Percentiles rank a stretch among this genome's conserved stretches.
phyloP scores from a whole-genome alignment of 345 rosid species.

The Gossypium raimondii region DNA sequence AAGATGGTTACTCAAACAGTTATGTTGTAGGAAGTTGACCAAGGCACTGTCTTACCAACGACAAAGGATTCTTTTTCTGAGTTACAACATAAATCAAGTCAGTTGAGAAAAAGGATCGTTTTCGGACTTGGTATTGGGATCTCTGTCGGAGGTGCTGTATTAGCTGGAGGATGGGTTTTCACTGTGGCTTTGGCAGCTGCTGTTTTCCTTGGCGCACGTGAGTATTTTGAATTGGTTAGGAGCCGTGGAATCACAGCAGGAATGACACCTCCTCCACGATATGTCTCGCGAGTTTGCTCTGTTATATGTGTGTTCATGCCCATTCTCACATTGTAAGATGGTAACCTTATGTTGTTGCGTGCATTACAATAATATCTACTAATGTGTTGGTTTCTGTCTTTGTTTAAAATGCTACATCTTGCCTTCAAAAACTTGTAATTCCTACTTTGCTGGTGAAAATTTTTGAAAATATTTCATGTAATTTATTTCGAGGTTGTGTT shows the following conservation, averaged over 20 bases:
- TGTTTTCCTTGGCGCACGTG: conserved; percentile 71
- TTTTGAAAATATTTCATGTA: background rate
- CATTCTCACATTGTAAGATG: conserved; percentile 68
- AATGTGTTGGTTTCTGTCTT: background rate
- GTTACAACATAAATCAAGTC: conserved; percentile 50
- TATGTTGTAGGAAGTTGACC: conserved; percentile 44
- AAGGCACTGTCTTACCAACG: conserved; percentile 28
- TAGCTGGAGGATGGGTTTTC: conserved; percentile 90
- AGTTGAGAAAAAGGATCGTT: conserved; percentile 76
- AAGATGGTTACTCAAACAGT: background rate
- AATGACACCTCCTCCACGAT: conserved; percentile 98
- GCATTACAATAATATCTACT: background rate
- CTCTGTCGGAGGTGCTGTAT: conserved; percentile 63
- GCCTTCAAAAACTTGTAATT: background rate
- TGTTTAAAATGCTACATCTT: background rate
- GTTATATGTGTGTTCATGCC: conserved; percentile 86
- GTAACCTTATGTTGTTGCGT: background rate
- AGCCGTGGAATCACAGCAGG: conserved; percentile 80
- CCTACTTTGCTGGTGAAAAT: background rate
- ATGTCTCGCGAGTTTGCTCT: conserved; percentile 79
- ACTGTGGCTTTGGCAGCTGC: conserved; percentile 55
- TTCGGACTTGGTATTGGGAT: conserved; percentile 83
- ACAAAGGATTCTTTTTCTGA: conserved; percentile 22
- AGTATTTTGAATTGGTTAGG: conserved; percentile 81
- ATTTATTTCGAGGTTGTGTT: conserved; percentile 13